Base-by-base conservation (phyloP, 306 rosid species). In the Prunus dulcis region DNA sequence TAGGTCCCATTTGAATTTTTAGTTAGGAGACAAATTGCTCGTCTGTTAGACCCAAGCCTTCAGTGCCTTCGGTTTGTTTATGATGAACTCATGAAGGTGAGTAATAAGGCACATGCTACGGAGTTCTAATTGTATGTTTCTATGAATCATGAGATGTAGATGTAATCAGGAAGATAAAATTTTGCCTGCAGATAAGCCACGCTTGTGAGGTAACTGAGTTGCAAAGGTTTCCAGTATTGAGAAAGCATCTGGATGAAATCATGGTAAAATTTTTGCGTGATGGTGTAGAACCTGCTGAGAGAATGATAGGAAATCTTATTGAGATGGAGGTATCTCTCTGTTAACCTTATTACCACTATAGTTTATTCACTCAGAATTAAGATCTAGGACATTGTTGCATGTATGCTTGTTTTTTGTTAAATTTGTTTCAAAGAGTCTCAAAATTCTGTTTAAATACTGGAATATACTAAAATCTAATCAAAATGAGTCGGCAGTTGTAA, bases 1-100 rank as follows among this genome's bases (percentile, higher is more conserved):
- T 68, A 86, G 89, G 81, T 80, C 32, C 89, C 89, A 22, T 86
- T 86, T 74, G 81, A 82, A 83, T 71, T 67, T 67, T 75, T 83
- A 53, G 78, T 86, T 49, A 79, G 81, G 49, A 70, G 85, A 66
- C 87, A 86, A 76, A 86, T 80, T 43, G 71, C 76, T 74, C 83
- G 83, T 58, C 72, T 86, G 71, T 73, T 83, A 51, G 83, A 83
- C 72, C 89, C 89, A 13, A 80, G 89, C 77, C 81, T 78, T 71
- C 89, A 86, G 71, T 86, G 89, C 75, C 79, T 82, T 49, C 72
- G 46, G 50, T 80, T 80, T 75, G 81, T 83, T 80, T 80, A 80
- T 20, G 82, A 80, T 43, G 89, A 86, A 70, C 76, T 86, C 61
- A 65, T 77, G 34, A 71, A 77, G 87, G 89, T 86, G 74, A 60